A percentile compares a stretch with the other conserved stretches of the same genome.
phyloP scores from a whole-genome alignment of 2,329 filamentous ascomycete genomes.

The Pseudogymnoascus sp. region DNA sequence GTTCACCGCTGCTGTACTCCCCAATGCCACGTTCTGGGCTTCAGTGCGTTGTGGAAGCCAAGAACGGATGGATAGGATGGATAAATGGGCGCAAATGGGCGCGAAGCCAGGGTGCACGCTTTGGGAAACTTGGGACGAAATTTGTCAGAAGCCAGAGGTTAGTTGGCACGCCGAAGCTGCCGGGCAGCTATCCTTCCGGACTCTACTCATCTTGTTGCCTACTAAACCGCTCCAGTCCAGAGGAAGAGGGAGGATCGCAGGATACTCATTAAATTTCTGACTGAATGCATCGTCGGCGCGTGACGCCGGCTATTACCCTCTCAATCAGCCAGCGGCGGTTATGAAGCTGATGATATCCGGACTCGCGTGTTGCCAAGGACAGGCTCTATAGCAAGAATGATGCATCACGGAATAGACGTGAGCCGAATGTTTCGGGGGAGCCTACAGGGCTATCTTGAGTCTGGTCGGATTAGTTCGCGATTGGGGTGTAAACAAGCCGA shows the following conservation, averaged over 20 bases:
- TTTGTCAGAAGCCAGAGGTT: background rate
- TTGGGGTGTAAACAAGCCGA: background rate
- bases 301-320: background rate
- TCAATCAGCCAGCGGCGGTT: background rate
- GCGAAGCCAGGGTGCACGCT: background rate
- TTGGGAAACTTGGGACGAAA: slow-evolving; percentile 5
- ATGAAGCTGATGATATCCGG: background rate
- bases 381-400: background rate
- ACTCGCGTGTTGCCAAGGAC: background rate
- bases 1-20: background rate
- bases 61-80: background rate
- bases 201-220: background rate
- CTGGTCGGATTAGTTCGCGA: background rate
- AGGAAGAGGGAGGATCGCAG: background rate
- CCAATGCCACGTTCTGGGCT: background rate
- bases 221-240: background rate
- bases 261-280: background rate
- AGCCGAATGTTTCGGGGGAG: background rate
- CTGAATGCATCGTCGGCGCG: background rate
- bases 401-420: background rate
- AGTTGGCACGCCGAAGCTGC: background rate
- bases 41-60: background rate
- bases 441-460: background rate
- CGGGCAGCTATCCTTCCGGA: background rate
- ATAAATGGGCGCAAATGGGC: background rate